Percentiles rank a stretch among this genome's conserved stretches.
phyloP scores from a whole-genome alignment of 257 asterid species.

The Echites panduratus region DNA sequence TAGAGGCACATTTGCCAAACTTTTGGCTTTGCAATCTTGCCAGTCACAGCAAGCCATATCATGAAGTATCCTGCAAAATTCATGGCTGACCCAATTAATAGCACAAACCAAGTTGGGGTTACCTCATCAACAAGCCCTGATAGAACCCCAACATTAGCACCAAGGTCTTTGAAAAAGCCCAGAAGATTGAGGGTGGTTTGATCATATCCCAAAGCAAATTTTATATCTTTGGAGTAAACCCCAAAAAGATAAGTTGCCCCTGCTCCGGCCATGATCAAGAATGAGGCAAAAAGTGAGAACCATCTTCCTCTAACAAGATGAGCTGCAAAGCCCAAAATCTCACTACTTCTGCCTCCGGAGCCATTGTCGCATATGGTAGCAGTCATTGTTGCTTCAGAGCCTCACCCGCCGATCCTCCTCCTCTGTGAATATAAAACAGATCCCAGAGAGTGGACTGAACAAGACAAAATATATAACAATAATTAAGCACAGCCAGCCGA shows the following conservation, averaged over 20 bases:
- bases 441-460: not conserved
- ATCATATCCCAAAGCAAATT: slow-evolving; percentile 58
- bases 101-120: slow-evolving; percentile 76
- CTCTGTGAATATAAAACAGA: not conserved
- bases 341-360: not conserved
- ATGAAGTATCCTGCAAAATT: slow-evolving; percentile 74
- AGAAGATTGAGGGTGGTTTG: slow-evolving; percentile 79
- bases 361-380: not conserved
- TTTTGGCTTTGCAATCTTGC: slow-evolving; percentile 37
- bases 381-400: slow-evolving; percentile 1
- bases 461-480: not conserved
- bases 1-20: slow-evolving; percentile 82
- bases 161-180: slow-evolving; percentile 75
- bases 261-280: slow-evolving; percentile 82
- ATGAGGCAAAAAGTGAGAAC: slow-evolving; percentile 82
- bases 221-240: slow-evolving; percentile 73
- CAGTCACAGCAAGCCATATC: slow-evolving; percentile 63
- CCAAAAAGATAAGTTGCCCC: slow-evolving; percentile 90
- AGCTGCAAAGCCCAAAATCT: slow-evolving; percentile 21
- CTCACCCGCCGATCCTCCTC: not conserved
- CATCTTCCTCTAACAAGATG: slow-evolving; percentile 64
- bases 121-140: slow-evolving; percentile 79
- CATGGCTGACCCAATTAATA: slow-evolving; percentile 62
- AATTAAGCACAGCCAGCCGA: not conserved
- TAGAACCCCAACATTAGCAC: slow-evolving; percentile 77